Base-by-base conservation (phyloP, 2,329 filamentous ascomycete species). In the Phialophora chinensis region DNA sequence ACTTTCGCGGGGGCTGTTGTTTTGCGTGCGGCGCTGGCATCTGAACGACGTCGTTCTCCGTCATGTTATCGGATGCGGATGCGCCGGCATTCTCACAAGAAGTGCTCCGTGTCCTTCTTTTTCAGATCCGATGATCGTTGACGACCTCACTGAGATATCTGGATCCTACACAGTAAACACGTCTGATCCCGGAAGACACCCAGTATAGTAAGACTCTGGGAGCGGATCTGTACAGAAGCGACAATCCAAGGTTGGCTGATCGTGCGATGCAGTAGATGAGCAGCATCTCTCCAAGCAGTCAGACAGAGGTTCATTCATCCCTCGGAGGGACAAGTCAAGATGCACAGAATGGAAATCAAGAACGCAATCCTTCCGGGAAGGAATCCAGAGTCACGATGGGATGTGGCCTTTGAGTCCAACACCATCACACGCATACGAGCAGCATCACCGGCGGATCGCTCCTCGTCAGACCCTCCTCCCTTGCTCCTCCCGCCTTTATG, bases 401-500 rank as follows among this genome's bases (percentile, higher is more conserved):
- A 68, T 29, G 59, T 72, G 11, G 60, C 65, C 17, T 60, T 62
- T 31, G 60, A 59, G 42, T 54, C 4, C 55, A 60, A 63, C 65
- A 71, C 60, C 33, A 69, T 72, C 44, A 67, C 47, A 8, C 58
- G 64, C 3, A 71, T 72, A 31, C 50, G 47, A 31, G 69, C 68
- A 11, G 58, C 66, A 57, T 17, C 17, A 17, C 1, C 38, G 3
- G 17, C 5, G 5, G 38, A 20, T n/a, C 4, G 14, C 17, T 38
- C 33, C 20, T 44, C 54, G 17, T 25, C 62, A 52, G 52, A 62
- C 17, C 68, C 71, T 3, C 57, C 71, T 25, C 66, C 70, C 1
- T 73, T 78, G 31, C 74, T 77, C 4, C 75, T 87, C 58, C 86
- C 87, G 3, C 82, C 84, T 8, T 82, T 92, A 2, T 91, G 88